Evolutionary conservation across 495 filamentous ascomycete genomes (phyloP).

Genomic region (Usnea hakonensis): DNA sequence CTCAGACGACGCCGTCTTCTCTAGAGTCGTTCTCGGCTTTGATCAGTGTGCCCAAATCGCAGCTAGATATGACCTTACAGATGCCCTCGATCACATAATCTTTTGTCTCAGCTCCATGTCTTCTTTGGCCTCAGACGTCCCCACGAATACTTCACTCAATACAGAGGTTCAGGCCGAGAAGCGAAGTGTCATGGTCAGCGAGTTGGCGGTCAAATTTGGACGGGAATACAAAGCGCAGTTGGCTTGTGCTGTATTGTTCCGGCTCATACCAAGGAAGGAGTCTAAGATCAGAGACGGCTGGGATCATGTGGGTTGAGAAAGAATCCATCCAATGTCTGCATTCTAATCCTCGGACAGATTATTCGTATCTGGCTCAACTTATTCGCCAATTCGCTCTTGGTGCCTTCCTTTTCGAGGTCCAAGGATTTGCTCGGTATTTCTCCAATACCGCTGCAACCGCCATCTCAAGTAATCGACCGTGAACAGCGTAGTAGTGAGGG

Average conservation of each 20-base stretch:
- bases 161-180: conserved; percentile 90
- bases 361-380: conserved; percentile 89
- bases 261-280: conserved; percentile 79
- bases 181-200: conserved; percentile 97
- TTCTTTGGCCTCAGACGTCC: conserved; percentile 63
- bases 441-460: conserved; percentile 79
- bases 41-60: conserved; percentile 94
- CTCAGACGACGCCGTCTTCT: conserved; percentile 94
- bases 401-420: conserved; percentile 69
- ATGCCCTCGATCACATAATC: conserved; percentile 85
- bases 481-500: conserved; percentile 66
- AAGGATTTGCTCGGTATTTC: conserved; percentile 65
- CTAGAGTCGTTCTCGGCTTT: conserved; percentile 85
- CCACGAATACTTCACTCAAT: conserved; percentile 80
- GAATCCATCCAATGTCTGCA: neutral
- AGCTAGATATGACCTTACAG: conserved; percentile 71
- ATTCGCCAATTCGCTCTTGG: conserved; percentile 91
- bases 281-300: conserved; percentile 67
- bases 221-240: conserved; percentile 88
- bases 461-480: conserved; percentile 90
- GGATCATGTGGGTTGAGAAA: conserved; percentile 57
- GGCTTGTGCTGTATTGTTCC: conserved; percentile 88
- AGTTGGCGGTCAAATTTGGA: conserved; percentile 94
- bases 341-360: conserved; percentile 44
- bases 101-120: conserved; percentile 85